Conservation (phyloP, 1,284 basidiomycete genomes). For the Gymnopus androsaceus region DNA sequence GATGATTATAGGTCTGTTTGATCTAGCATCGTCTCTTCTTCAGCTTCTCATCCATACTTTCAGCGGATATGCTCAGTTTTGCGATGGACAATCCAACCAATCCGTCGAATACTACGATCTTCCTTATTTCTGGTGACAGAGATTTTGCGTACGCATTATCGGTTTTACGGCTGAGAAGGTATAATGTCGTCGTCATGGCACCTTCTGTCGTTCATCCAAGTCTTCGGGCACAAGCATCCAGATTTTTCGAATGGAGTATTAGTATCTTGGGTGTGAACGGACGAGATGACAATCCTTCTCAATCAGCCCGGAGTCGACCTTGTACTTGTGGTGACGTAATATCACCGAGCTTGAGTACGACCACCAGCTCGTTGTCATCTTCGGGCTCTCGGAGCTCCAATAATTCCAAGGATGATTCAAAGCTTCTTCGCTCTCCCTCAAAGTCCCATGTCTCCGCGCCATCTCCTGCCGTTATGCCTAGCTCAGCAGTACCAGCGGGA, state of each 20-base stretch:
- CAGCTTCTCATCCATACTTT: no score
- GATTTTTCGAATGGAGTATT: neutral
- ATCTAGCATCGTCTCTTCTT: no score
- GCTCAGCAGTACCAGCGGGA: neutral
- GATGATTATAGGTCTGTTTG: no score
- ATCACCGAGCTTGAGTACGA: neutral
- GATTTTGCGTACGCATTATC: conserved; percentile 25
- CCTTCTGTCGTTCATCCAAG: conserved; percentile 12
- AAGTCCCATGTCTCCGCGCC: no score
- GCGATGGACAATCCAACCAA: conserved; percentile 24
- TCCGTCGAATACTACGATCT: no score
- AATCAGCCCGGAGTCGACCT: neutral
- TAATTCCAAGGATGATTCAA: no score
- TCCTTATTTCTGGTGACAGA: conserved; percentile 24
- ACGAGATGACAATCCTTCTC: no score
- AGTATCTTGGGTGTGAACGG: conserved; percentile 12
- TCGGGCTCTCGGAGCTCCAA: no score
- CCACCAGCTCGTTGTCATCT: no score
- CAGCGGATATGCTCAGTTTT: conserved; percentile 21
- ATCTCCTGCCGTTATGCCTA: no score
- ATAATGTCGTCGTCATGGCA: conserved; percentile 19
- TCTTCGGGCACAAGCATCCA: conserved; percentile 13
- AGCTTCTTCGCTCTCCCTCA: no score
- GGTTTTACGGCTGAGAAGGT: conserved; percentile 17
- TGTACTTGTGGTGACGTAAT: neutral